Base-by-base conservation (phyloP, 2,329 filamentous ascomycete species). In the Xylaria sp. region DNA sequence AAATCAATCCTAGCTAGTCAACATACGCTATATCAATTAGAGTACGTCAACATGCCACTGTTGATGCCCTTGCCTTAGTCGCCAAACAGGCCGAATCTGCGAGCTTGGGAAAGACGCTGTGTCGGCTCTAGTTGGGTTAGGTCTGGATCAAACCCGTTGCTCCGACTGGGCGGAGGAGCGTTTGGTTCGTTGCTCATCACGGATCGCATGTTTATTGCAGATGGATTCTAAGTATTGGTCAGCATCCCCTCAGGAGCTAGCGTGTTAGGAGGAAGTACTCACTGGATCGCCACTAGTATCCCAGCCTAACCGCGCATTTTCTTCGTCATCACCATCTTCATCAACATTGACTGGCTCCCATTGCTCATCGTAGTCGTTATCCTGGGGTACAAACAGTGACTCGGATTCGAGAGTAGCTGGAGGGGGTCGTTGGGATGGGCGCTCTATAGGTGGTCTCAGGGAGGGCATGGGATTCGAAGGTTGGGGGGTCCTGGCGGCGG, bases 241-340 rank as follows among this genome's bases (percentile, higher is more conserved):
- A 69, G 60, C 45, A 62, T 12, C 42, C 17, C 14, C 28, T n/a
- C 7, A 19, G 38, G 57, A 40, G 79, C 72, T 56, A 56, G 59
- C 12, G 43, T 64, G 40, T 23, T 14, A 21, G 8, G 12, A 8
- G n/a, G 38, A 59, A 33, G 33, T 58, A 17, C 83, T 80, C 76
- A 89, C 88, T 66, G 83, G 81, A 50, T 89, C 83, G 38, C 83
- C 85, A 71, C 85, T 90, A 54, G 88, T 83, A 75, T 93, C 89
- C 91, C 91, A 94, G 38, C 88, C 89, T 46, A 94, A 78, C 69
- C 88, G 87, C 52, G 88, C 87, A 66, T 87, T 84, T 57, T 87
- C 85, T 31, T 89, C 88, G 6, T 86, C 85, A 12, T 88, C 84
- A 31, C 89, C 87, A 21, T 85, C 87, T 55, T 86, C 79, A 15